phyloP scores from a whole-genome alignment of 2,329 filamentous ascomycete species.

The Colletotrichum sp. region DNA sequence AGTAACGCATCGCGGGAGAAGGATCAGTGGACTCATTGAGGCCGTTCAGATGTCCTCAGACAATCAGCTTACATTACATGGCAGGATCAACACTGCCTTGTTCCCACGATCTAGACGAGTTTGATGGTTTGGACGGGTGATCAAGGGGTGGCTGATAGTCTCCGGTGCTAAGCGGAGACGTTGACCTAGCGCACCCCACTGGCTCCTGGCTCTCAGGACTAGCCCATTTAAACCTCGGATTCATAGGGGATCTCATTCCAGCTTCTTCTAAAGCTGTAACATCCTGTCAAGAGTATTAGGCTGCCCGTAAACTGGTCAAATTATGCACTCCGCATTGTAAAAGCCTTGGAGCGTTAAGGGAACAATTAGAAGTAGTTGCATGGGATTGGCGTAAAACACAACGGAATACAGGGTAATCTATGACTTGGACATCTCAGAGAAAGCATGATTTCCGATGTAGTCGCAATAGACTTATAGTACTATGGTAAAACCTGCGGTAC shows the following conservation, averaged over 20 bases:
- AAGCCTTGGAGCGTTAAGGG: background rate
- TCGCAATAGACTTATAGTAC: background rate
- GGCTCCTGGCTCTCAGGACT: background rate
- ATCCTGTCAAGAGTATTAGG: background rate
- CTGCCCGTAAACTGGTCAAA: background rate
- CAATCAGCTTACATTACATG: background rate
- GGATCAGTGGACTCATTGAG: background rate
- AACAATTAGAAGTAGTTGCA: background rate
- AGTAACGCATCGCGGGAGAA: no score
- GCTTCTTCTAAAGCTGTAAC: background rate
- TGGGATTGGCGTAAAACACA: background rate
- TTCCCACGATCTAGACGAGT: background rate
- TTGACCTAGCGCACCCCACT: background rate
- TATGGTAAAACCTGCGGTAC: background rate
- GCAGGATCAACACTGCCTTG: background rate
- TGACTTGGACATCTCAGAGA: background rate
- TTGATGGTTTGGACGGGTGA: background rate
- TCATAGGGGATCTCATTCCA: background rate
- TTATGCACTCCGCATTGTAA: rapidly evolving
- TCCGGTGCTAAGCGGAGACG: background rate
- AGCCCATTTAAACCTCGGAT: background rate
- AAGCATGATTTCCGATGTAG: background rate
- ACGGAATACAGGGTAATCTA: background rate
- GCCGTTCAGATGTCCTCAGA: background rate
- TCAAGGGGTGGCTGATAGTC: background rate